Evolutionary conservation across 441 rosid species (phyloP).

Genomic region (Corymbia calophylla): DNA sequence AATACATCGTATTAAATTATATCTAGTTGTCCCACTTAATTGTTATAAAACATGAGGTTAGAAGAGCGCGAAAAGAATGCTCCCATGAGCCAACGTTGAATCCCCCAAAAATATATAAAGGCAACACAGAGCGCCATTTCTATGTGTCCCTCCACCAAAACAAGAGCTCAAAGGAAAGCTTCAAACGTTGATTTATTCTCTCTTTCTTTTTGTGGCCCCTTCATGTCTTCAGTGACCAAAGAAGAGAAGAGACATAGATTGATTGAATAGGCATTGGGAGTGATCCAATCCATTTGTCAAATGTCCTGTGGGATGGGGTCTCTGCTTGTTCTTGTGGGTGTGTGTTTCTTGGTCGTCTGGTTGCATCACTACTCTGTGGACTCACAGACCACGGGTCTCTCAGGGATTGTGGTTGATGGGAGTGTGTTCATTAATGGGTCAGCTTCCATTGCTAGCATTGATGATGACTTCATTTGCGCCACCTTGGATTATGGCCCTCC

Average conservation of each 20-base stretch:
- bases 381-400: background rate
- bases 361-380: background rate
- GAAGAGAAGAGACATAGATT: background rate
- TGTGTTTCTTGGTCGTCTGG: background rate
- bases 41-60: background rate
- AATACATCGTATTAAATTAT: background rate
- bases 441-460: constrained; percentile 22
- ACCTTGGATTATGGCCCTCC: constrained; percentile 21
- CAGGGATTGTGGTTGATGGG: constrained; percentile 18
- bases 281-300: background rate
- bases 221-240: background rate
- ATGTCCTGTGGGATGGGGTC: background rate
- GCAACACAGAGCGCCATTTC: background rate
- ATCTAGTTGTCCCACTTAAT: background rate
- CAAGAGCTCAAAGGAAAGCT: background rate
- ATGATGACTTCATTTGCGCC: constrained; percentile 40
- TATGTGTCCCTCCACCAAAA: background rate
- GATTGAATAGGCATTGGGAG: background rate
- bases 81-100: background rate
- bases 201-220: background rate
- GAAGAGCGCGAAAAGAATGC: background rate
- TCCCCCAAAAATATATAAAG: background rate
- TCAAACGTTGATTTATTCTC: background rate
- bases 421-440: constrained; percentile 27
- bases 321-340: background rate